Percentiles rank a stretch among this genome's conserved stretches.
Conservation (phyloP, 2,329 filamentous ascomycete genomes). For the Grosmannia penicillata region DNA sequence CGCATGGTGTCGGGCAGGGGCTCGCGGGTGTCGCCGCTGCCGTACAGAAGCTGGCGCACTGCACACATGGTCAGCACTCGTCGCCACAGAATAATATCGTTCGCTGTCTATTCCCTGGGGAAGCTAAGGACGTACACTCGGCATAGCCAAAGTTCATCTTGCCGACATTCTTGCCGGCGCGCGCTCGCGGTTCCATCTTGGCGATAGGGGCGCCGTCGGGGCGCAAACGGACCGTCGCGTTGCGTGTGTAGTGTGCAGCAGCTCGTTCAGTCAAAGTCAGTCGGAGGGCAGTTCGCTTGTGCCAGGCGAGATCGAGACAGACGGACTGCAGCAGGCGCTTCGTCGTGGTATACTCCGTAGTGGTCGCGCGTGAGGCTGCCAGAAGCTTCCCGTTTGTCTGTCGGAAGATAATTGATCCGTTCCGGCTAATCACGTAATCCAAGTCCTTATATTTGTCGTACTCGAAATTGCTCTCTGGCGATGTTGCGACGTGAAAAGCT, state of each 20-base stretch:
- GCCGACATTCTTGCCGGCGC: slow-evolving; percentile 65
- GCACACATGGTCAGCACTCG: slow-evolving; percentile 2
- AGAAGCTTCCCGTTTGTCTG: neutral
- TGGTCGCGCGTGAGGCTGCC: too few relatives aligned
- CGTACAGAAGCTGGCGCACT: slow-evolving; percentile 65
- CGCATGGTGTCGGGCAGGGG: slow-evolving; percentile 74
- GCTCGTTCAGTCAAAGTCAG: too few relatives aligned
- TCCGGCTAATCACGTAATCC: too few relatives aligned
- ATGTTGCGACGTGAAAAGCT: too few relatives aligned
- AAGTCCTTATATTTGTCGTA: too few relatives aligned
- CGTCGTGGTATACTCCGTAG: too few relatives aligned
- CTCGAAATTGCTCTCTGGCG: too few relatives aligned
- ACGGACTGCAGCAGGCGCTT: too few relatives aligned
- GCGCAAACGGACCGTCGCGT: neutral
- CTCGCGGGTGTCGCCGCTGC: slow-evolving; percentile 62
- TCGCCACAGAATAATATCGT: too few relatives aligned
- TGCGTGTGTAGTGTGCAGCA: neutral
- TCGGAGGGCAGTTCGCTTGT: too few relatives aligned
- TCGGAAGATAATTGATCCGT: neutral
- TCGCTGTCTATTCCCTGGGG: too few relatives aligned
- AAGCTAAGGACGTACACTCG: slow-evolving; percentile 47
- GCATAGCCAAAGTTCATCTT: slow-evolving; percentile 66
- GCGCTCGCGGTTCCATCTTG: slow-evolving; percentile 61
- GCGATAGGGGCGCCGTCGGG: neutral
- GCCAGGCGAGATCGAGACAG: too few relatives aligned